phyloP scores from a whole-genome alignment of 2,329 filamentous ascomycete species.

The Calonectria leucothoes region DNA sequence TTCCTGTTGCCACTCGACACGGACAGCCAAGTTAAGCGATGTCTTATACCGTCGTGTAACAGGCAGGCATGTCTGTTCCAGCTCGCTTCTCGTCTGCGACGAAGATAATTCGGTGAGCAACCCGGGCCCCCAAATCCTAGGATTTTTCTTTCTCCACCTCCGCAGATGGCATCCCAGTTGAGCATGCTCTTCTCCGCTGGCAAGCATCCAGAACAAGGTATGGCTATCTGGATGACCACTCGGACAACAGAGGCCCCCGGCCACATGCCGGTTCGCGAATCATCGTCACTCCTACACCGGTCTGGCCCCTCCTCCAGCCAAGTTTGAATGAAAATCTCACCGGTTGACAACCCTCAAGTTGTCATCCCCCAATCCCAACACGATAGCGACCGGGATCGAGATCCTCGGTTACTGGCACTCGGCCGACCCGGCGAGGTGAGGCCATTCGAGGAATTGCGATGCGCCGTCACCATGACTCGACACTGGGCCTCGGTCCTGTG shows the following conservation, averaged over 20 bases:
- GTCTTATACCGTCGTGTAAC: not conserved
- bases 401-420: slow-evolving; percentile 13
- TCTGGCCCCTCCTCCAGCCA: not conserved
- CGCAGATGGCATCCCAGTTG: not conserved
- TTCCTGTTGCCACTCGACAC: not conserved
- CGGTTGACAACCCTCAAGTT: not conserved
- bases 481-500: not conserved
- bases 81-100: not conserved
- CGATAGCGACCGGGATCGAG: not conserved
- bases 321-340: slow-evolving; percentile 4
- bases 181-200: not conserved
- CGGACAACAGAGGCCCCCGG: not conserved
- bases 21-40: not conserved
- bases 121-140: not conserved
- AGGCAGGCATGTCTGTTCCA: not conserved
- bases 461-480: slow-evolving; percentile 11
- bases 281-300: not conserved
- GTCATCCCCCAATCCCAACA: not conserved
- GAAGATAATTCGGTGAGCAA: not conserved
- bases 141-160: not conserved
- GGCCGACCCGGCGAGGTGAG: not conserved
- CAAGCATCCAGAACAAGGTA: not conserved
- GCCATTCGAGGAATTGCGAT: not conserved
- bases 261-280: slow-evolving; percentile 2
- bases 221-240: not conserved